These are phyloP conservation scores for Fusarium nygamai DNA, from an alignment of 2,329 filamentous ascomycete species.

Conservation along the genomic window DNA sequence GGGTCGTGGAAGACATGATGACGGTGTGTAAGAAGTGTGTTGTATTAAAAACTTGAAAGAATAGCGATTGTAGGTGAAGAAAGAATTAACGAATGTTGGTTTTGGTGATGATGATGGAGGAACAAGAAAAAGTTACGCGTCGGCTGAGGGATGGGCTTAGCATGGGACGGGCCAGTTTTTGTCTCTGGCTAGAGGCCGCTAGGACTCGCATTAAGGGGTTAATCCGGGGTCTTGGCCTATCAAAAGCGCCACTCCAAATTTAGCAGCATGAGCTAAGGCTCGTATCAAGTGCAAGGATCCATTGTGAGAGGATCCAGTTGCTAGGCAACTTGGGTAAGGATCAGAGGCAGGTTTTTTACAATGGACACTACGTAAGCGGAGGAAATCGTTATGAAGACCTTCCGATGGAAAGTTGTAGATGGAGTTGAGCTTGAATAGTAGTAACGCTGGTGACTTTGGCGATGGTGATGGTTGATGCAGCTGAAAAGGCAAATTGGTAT, in stretches of 20 bases:
- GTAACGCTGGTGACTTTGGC: not conserved
- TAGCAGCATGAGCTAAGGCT: constrained; percentile 19
- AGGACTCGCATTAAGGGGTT: constrained; percentile 27
- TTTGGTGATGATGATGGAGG: constrained; percentile 3
- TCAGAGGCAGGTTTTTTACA: not conserved
- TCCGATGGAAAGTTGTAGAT: too few species aligned
- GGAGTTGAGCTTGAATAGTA: not conserved
- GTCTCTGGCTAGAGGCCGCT: constrained; percentile 12
- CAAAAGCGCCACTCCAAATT: constrained; percentile 17
- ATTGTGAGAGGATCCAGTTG: constrained; percentile 12
- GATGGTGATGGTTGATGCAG: not conserved
- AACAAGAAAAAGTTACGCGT: not conserved
- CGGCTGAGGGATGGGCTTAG: not conserved
- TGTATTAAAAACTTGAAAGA: not conserved
- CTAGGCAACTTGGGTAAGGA: constrained; percentile 24
- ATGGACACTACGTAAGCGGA: not conserved
- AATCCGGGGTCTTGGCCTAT: constrained; percentile 27
- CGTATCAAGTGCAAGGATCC: constrained; percentile 24
- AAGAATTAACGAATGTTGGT: constrained; percentile 20
- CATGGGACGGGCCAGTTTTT: constrained; percentile 8
- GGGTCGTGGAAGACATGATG: constrained; percentile 36
- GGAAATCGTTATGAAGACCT: not conserved
- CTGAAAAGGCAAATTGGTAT: not conserved
- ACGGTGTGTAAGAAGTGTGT: too few species aligned
- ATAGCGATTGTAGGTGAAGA: constrained; percentile 7